Base-by-base conservation (phyloP, 345 rosid species). In the Pistacia atlantica region DNA sequence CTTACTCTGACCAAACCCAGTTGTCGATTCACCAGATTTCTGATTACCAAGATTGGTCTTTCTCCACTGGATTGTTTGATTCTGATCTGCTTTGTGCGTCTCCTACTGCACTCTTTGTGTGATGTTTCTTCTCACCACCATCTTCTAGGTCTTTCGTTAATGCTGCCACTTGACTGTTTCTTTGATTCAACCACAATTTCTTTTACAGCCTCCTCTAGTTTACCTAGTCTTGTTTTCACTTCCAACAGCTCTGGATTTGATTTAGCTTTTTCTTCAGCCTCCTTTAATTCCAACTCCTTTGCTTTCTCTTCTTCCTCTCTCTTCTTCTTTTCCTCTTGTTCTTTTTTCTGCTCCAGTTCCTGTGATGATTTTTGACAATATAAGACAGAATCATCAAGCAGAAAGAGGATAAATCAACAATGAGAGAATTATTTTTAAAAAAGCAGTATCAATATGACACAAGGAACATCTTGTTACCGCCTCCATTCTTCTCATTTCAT, bases 161-260 rank as follows among this genome's bases (percentile, higher is more conserved):
- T 57, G 42, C 45, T 74, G 67, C 72, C 67, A 35, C 77, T 77
- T 31, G 88, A 77, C 72, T 81, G 82, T 73, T 85, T 90, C 89
- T 87, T 90, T 60, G 90, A 57, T 80, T 85, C 92, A 52, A 87
- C 87, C 51, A 69, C 88, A 65, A 92, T 89, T 79, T 89, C 95
- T 72, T 86, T 87, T 25, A 96, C 78, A 1, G 89, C 76, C 80
- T 88, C 95, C 81, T 95, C 98, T 72, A 95, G 77, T 72, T 90
- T 88, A 55, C 84, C 87, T 46, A 93, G 80, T 84, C 98, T 91
- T 80, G 25, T 82, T 83, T 90, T 91, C 83, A 96, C 87, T 85
- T 91, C 91, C 63, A 67, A 46, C 11, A 91, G 72, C 79, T 79
- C 92, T 20, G 75, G 69, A 35, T 81, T 75, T 6, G 89, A 78